Evolutionary conservation across 768 basidiomycete genomes (phyloP).

Genomic region (Podaxis pistillaris): DNA sequence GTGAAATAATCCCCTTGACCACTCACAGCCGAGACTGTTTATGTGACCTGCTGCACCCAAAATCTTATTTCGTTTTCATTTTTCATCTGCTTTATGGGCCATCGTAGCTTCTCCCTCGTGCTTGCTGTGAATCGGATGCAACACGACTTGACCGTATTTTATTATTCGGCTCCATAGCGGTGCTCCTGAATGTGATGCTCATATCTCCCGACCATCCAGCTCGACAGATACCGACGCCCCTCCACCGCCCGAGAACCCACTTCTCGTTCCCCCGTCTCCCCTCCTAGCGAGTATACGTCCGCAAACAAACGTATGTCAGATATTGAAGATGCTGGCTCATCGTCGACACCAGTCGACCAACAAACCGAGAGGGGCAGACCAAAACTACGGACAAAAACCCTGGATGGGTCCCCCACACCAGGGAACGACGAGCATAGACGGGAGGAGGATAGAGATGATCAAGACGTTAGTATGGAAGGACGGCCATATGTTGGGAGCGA

Average conservation of each 20-base stretch:
- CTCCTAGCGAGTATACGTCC: conserved; percentile 11
- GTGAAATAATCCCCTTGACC: background rate
- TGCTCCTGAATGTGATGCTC: background rate
- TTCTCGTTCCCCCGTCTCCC: conserved; percentile 16
- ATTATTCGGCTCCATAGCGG: no score
- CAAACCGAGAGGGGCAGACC: conserved; percentile 21
- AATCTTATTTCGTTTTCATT: background rate
- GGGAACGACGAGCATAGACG: conserved; percentile 14
- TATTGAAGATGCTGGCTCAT: conserved; percentile 4
- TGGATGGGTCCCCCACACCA: conserved; percentile 20
- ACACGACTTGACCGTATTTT: background rate
- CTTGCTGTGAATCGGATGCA: conserved; percentile 1
- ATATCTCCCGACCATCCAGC: conserved; percentile 25
- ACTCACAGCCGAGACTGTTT: background rate
- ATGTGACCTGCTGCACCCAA: background rate
- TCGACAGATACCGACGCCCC: conserved; percentile 49
- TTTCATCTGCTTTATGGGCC: background rate
- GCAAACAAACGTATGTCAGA: conserved; percentile 1
- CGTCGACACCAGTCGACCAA: conserved; percentile 11
- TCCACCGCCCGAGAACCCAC: conserved; percentile 27
- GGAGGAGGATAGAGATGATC: background rate
- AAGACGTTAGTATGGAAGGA: conserved; percentile 17
- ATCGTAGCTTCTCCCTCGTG: background rate
- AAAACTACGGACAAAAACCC: conserved; percentile 22
- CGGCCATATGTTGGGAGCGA: conserved; percentile 23